Evolutionary conservation across 73 alveolate genomes (phyloP).

Genomic region (Halteria grandinella): DNA sequence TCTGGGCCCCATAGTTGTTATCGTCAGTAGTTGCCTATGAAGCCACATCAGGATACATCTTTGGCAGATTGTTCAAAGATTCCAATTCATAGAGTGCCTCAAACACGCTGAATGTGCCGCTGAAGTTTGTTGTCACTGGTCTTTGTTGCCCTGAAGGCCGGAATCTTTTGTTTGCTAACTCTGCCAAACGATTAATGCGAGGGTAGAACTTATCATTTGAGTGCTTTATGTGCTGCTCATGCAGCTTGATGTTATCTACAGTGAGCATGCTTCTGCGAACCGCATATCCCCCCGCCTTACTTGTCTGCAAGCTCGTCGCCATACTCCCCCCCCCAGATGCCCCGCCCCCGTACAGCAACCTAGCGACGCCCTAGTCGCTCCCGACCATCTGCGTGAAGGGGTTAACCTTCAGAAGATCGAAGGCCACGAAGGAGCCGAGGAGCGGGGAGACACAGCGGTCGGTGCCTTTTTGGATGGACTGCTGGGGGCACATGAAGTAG

Average conservation of each 20-base stretch:
- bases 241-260: constrained; percentile 42
- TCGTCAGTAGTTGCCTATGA: not conserved
- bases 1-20: not conserved
- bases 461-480: constrained; percentile 3
- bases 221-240: not conserved
- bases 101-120: constrained; percentile 10
- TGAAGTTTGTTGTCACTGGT: constrained; percentile 11
- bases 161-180: constrained; percentile 4
- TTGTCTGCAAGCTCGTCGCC: no score
- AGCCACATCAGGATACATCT: no score
- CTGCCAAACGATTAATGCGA: not conserved
- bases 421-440: constrained; percentile 42
- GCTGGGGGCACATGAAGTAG: constrained; percentile 39
- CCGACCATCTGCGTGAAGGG: constrained; percentile 52
- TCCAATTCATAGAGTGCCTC: constrained; percentile 51
- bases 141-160: not conserved
- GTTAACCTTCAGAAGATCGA: constrained; percentile 38
- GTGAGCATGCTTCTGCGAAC: no score
- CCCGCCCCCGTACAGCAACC: no score
- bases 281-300: no score
- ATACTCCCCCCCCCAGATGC: no score
- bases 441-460: constrained; percentile 45
- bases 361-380: constrained; percentile 15
- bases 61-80: constrained; percentile 17
- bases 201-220: constrained; percentile 41